Evolutionary conservation across 345 rosid genomes (phyloP).

Genomic region (Excoecaria cochinchinensis): DNA sequence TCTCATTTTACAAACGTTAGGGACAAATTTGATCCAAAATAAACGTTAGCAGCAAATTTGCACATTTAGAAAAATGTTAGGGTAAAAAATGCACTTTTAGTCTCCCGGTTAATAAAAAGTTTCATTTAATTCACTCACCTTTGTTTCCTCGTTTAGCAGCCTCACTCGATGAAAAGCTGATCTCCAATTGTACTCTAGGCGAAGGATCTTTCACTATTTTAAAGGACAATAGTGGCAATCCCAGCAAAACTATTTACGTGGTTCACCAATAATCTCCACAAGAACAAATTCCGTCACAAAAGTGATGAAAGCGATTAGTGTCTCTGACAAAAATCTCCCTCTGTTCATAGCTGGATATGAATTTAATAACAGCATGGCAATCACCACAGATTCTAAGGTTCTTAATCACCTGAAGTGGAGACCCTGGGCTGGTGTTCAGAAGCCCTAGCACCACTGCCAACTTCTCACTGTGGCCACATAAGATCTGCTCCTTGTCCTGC

Average conservation of each 20-base stretch:
- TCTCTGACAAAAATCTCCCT: conserved; percentile 70
- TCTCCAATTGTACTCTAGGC: background rate
- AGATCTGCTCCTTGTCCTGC: conserved; percentile 59
- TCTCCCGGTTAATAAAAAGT: background rate
- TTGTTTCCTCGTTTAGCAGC: background rate
- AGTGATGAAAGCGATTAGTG: conserved; percentile 67
- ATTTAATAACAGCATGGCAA: conserved; percentile 72
- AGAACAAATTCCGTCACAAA: conserved; percentile 63
- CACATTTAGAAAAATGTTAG: too few relatives aligned
- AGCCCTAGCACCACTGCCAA: conserved; percentile 67
- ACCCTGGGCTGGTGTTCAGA: conserved; percentile 50
- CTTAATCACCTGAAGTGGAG: conserved; percentile 57
- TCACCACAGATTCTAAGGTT: conserved; percentile 72
- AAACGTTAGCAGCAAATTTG: too few relatives aligned
- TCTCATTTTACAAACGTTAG: too few relatives aligned
- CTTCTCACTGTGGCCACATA: conserved; percentile 78
- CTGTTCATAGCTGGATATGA: conserved; percentile 50
- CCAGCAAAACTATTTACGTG: conserved; percentile 10
- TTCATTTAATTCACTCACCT: background rate
- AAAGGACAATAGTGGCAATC: conserved; percentile 11
- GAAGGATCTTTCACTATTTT: background rate
- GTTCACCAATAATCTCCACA: conserved; percentile 76
- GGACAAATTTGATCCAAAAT: too few relatives aligned
- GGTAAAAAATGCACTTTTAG: background rate
- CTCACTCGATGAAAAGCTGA: background rate